Evolutionary conservation across 208 protist species (phyloP).

Genomic region (Spongospora subterranea): DNA sequence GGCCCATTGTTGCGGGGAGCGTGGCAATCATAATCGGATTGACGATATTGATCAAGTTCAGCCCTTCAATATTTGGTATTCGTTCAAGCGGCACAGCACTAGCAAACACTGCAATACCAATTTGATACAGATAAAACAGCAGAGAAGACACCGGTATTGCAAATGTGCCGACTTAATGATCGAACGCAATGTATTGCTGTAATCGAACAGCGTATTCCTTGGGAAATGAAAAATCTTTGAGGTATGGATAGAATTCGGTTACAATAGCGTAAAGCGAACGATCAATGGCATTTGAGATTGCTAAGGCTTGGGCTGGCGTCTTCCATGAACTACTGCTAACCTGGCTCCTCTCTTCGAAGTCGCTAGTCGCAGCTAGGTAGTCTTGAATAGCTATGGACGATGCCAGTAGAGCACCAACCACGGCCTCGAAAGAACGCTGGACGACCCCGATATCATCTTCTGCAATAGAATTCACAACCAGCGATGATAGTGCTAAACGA

Average conservation of each 20-base stretch:
- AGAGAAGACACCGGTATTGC: background rate
- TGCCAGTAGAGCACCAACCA: background rate
- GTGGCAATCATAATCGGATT: too few relatives aligned
- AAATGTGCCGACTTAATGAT: slow-evolving; percentile 4
- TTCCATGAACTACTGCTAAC: background rate
- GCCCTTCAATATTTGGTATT: too few relatives aligned
- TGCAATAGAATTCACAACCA: slow-evolving; percentile 28
- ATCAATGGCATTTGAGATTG: background rate
- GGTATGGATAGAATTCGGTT: slow-evolving; percentile 7
- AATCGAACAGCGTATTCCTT: background rate
- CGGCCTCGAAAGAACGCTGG: slow-evolving; percentile 23
- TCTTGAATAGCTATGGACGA: background rate
- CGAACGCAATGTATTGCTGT: slow-evolving; percentile 22
- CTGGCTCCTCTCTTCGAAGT: background rate
- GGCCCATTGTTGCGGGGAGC: too few relatives aligned
- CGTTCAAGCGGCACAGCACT: too few relatives aligned
- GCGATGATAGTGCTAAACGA: background rate
- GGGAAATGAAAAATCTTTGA: slow-evolving; percentile 51
- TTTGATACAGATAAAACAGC: background rate
- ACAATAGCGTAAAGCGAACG: slow-evolving; percentile 3
- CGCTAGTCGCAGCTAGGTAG: background rate
- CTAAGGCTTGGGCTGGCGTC: background rate
- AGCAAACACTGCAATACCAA: background rate
- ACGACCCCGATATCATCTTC: background rate
- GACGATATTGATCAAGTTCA: too few relatives aligned